Evolutionary conservation across 176 grass and related monocot species (phyloP), one percentile per base, ranked within the genome.

Genomic region (Musa beccarii): DNA sequence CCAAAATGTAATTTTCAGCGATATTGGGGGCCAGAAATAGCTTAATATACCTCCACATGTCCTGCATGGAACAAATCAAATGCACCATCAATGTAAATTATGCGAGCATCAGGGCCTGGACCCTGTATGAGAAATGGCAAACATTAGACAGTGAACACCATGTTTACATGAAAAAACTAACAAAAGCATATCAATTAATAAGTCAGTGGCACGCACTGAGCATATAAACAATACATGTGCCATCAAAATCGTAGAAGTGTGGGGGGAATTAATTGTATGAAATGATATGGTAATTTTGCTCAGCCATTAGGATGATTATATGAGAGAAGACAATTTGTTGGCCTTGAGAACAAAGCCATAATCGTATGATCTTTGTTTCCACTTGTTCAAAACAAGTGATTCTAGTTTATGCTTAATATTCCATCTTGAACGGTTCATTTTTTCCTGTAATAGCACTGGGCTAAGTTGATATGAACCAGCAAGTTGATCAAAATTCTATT

Each of bases 11-110:
- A 52, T 53, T 52, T 73, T 53, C n/a, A 24, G 17, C 0, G 19
- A 73, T 49, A 29, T 28, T 24, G 26, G 43, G 19, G 28, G 11
- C 3, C 10, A 20, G 19, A 51, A 17, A 70, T 51, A 51, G 68
- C 43, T 21, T 51, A 43, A 11, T 24, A 11, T 82, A 98, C 95
- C 90, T 98, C 95, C 53, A 98, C 95, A 82, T 98, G 88, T 59
- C 94, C 94, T 34, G 94, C 94, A 63, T 98, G 90, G 80, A 98
- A 98, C 86, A 98, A 88, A 77, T 98, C 94, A 82, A 93, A 98
- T 70, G 90, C 52, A 16, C 94, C 94, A 87, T 98, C 94, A 82
- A 98, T 91, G 78, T 98, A 98, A 79, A 98, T 80, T 8, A 98
- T 80, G 14, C 73, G 84, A 81, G 90, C 88, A 98, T 87, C 89